Conservation (phyloP, 2,329 filamentous ascomycete species). For the Rhynchosporium graminicola region DNA sequence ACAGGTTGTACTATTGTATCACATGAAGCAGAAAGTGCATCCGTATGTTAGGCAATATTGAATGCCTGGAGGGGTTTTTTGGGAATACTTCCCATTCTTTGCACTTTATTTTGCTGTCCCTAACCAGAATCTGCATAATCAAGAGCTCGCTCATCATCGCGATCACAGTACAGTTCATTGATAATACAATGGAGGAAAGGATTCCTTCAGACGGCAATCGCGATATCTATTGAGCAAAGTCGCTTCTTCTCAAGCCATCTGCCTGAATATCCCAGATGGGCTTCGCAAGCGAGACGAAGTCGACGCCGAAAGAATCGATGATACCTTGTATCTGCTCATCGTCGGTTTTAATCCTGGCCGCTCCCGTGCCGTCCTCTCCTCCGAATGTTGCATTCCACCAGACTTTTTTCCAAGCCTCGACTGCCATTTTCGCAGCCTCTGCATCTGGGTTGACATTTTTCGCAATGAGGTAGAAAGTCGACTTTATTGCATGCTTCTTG, state of each 20-base stretch:
- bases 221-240: neutral
- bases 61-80: too few species aligned
- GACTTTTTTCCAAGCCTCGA: slow-evolving; percentile 26
- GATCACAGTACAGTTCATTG: too few species aligned
- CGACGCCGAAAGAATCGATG: neutral
- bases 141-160: too few species aligned
- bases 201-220: too few species aligned
- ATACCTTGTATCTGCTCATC: neutral
- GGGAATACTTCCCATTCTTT: too few species aligned
- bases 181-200: too few species aligned
- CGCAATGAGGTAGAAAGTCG: slow-evolving; percentile 19
- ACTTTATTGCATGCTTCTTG: neutral
- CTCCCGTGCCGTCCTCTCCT: slow-evolving; percentile 17
- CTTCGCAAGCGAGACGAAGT: neutral
- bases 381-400: slow-evolving; percentile 31
- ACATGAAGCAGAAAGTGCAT: too few species aligned
- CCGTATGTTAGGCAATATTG: too few species aligned
- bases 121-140: too few species aligned
- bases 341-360: neutral
- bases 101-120: too few species aligned
- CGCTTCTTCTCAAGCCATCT: neutral
- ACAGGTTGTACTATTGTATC: too few species aligned
- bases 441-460: slow-evolving; percentile 22
- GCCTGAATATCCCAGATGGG: neutral
- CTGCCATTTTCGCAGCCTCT: slow-evolving; percentile 14